A percentile compares a stretch with the other conserved stretches of the same genome.
phyloP scores from a whole-genome alignment of 768 basidiomycete species.

The Rhodotorula toruloides region DNA sequence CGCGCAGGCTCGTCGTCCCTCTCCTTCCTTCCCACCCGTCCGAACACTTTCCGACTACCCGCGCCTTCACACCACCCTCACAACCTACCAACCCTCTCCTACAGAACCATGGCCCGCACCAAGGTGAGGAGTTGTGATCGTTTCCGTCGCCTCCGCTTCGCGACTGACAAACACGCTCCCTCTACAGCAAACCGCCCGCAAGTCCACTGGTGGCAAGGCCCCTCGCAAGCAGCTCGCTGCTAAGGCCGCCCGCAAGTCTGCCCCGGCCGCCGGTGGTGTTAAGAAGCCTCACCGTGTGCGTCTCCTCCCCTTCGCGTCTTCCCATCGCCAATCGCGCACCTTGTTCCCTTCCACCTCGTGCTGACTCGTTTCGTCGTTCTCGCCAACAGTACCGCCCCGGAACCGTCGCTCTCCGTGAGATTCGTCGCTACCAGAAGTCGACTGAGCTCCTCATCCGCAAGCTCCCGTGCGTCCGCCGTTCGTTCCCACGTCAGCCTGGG shows the following conservation, averaged over 20 bases:
- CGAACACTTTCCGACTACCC: conserved; percentile 1
- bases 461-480: conserved; percentile 47
- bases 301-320: no score
- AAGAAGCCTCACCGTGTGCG: conserved; percentile 99
- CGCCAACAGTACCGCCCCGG: conserved; percentile 54
- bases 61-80: not conserved
- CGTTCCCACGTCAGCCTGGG: conserved; percentile 60
- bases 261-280: conserved; percentile 82
- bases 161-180: conserved; percentile 19
- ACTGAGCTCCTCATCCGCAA: conserved; percentile 48
- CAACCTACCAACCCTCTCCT: not conserved
- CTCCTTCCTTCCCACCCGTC: not conserved
- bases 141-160: conserved; percentile 5
- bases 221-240: conserved; percentile 52
- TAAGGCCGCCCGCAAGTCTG: conserved; percentile 53
- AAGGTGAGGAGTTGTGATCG: no score
- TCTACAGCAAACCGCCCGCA: conserved; percentile 71
- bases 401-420: conserved; percentile 54
- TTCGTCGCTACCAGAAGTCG: conserved; percentile 50
- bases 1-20: not conserved
- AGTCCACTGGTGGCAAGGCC: conserved; percentile 69
- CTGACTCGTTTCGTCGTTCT: no score
- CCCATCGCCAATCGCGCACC: no score
- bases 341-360: no score
- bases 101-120: conserved; percentile 48